Evolutionary conservation across 108 stramenopile species (phyloP).

Genomic region (Chaetoceros muelleri): DNA sequence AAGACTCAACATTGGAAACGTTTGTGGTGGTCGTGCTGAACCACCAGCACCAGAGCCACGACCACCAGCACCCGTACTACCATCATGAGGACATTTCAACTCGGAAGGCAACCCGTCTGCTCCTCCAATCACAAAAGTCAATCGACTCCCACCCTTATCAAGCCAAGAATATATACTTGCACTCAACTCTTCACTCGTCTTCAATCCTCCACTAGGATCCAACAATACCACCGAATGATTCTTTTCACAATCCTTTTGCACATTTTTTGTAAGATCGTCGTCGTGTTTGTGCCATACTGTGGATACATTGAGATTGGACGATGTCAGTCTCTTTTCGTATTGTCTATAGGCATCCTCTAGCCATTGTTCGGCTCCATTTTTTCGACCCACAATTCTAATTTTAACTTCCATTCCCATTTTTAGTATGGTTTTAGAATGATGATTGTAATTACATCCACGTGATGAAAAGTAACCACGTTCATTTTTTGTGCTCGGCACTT

Average conservation of each 20-base stretch:
- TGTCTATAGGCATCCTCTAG: slow-evolving; percentile 58
- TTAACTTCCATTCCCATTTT: slow-evolving; percentile 58
- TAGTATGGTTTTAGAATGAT: too few relatives aligned
- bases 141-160: slow-evolving; percentile 76
- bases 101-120: slow-evolving; percentile 82
- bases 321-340: slow-evolving; percentile 54
- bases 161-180: slow-evolving; percentile 71
- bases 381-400: slow-evolving; percentile 74
- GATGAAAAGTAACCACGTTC: too few relatives aligned
- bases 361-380: slow-evolving; percentile 58
- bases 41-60: background rate
- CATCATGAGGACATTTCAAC: slow-evolving; percentile 42
- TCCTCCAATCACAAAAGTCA: slow-evolving; percentile 87
- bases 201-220: slow-evolving; percentile 53
- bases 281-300: slow-evolving; percentile 88
- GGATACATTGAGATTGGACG: slow-evolving; percentile 46
- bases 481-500: too few relatives aligned
- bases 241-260: slow-evolving; percentile 38
- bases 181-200: slow-evolving; percentile 65
- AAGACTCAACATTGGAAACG: slow-evolving; percentile 44
- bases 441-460: too few relatives aligned
- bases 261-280: slow-evolving; percentile 61
- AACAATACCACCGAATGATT: slow-evolving; percentile 56
- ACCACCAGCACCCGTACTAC: background rate
- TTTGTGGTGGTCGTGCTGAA: background rate